Evolutionary conservation across 2,329 filamentous ascomycete genomes (phyloP).

Genomic region (Thelonectria olida): DNA sequence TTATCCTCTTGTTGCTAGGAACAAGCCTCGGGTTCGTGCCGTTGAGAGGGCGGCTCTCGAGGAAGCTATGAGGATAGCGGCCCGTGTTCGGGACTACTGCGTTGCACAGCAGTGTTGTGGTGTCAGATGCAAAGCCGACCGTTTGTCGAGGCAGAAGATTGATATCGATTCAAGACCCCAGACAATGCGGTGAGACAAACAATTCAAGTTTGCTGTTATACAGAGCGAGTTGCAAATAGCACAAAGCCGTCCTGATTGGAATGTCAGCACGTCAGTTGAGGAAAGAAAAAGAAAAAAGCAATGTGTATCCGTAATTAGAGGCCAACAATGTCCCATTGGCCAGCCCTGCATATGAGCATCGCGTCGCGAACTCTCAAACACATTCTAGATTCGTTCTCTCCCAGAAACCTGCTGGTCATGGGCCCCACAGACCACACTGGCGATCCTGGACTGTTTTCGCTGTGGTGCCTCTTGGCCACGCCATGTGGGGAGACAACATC

Average conservation of each 20-base stretch:
- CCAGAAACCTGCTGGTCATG: slow-evolving; percentile 25
- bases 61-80: background rate
- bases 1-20: no score
- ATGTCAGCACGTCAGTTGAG: no score
- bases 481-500: slow-evolving; percentile 18
- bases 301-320: slow-evolving; percentile 12
- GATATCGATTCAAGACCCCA: no score
- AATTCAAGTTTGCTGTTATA: no score
- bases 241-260: no score
- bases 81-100: background rate
- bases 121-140: background rate
- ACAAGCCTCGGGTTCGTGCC: background rate
- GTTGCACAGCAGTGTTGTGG: slow-evolving; percentile 1
- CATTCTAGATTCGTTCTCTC: slow-evolving; percentile 41
- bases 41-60: background rate
- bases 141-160: slow-evolving; percentile 2
- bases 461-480: slow-evolving; percentile 20
- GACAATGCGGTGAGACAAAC: no score
- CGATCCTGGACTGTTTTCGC: slow-evolving; percentile 33
- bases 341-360: slow-evolving; percentile 20
- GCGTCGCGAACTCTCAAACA: slow-evolving; percentile 20
- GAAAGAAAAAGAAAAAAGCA: slow-evolving; percentile 26
- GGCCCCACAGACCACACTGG: slow-evolving; percentile 25
- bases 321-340: slow-evolving; percentile 4
- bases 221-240: background rate